Percentiles rank a stretch among this genome's conserved stretches.
phyloP scores from a whole-genome alignment of 2,329 filamentous ascomycete species.

The Aspergillus terreus region DNA sequence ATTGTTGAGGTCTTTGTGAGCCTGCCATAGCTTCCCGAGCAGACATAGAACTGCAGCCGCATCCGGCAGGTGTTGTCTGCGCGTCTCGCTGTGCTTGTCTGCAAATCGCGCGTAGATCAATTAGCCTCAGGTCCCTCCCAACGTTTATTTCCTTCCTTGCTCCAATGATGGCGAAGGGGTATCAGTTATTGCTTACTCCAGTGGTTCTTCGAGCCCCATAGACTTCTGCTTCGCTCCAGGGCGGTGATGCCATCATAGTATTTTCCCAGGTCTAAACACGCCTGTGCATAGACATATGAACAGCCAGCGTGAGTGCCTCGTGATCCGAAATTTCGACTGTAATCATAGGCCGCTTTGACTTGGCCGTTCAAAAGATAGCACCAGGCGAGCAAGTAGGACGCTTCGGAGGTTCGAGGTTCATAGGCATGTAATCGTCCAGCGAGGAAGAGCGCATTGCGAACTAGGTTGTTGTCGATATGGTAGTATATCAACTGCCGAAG shows the following conservation, averaged over 20 bases:
- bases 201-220: conserved; percentile 71
- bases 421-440: conserved; percentile 81
- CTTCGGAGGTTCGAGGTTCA: conserved; percentile 76
- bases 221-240: conserved; percentile 73
- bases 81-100: conserved; percentile 71
- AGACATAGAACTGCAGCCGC: conserved; percentile 78
- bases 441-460: conserved; percentile 90
- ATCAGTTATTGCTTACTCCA: conserved; percentile 59
- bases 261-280: conserved; percentile 74
- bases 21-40: conserved; percentile 81
- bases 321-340: conserved; percentile 66
- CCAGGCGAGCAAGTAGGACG: conserved; percentile 75
- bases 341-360: conserved; percentile 79
- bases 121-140: conserved; percentile 2
- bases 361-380: conserved; percentile 82
- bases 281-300: conserved; percentile 85
- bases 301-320: conserved; percentile 78
- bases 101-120: conserved; percentile 3
- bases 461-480: conserved; percentile 82
- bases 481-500: conserved; percentile 66
- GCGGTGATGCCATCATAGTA: conserved; percentile 78
- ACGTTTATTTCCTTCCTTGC: background rate
- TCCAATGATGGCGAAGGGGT: background rate
- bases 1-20: conserved; percentile 73
- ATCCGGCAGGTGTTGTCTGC: conserved; percentile 73